phyloP scores from a whole-genome alignment of 768 basidiomycete genomes.

The Mrakia gelida region DNA sequence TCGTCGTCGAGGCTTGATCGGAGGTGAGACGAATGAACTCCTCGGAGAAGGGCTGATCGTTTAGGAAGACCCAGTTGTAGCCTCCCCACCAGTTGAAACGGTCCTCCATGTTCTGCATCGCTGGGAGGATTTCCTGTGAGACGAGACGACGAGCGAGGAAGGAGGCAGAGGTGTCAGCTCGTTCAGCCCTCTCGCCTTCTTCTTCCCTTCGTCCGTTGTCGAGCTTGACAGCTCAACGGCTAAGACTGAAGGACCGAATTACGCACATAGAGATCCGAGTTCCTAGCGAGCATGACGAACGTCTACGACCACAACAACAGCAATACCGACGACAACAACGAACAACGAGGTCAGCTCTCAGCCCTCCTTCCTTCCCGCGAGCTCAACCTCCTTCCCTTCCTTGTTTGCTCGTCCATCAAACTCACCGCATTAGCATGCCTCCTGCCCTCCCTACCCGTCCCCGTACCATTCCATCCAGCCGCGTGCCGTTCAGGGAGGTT shows the following conservation, averaged over 20 bases:
- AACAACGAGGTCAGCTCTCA: not conserved
- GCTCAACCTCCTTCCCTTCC: no score
- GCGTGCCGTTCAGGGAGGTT: not conserved
- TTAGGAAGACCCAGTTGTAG: not conserved
- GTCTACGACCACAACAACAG: not conserved
- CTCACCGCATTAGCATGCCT: constrained; percentile 22
- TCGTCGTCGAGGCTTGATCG: constrained; percentile 57
- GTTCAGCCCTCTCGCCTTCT: no score
- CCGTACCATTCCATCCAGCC: not conserved
- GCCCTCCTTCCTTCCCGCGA: not conserved
- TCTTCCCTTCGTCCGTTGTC: no score
- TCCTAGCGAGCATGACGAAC: constrained; percentile 28
- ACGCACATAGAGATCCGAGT: constrained; percentile 32
- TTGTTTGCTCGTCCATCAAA: not conserved
- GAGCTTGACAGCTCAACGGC: not conserved
- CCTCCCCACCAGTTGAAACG: no score
- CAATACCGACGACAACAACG: not conserved
- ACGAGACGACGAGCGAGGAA: no score
- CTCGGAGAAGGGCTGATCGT: constrained; percentile 70
- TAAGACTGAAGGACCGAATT: not conserved
- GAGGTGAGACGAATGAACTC: constrained; percentile 61
- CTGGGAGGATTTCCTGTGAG: not conserved
- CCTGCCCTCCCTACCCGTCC: not conserved
- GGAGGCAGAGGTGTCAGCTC: not conserved
- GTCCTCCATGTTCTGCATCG: not conserved